These are phyloP conservation scores for Erythrophleum fordii DNA, from an alignment of 306 rosid species.

Conservation along the genomic window DNA sequence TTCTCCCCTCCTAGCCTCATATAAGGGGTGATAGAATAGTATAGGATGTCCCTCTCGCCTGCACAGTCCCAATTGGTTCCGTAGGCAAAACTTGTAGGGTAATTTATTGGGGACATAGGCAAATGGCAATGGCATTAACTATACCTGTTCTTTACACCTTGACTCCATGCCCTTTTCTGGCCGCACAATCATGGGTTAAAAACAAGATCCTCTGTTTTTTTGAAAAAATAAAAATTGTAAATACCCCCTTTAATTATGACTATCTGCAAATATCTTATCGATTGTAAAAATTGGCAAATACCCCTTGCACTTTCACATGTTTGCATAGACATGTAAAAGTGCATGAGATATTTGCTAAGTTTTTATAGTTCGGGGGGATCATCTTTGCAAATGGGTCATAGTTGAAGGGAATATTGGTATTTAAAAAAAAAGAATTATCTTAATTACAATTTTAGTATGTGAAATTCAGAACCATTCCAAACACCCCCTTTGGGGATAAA, in stretches of 20 bases:
- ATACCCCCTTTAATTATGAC: neutral
- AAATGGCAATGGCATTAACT: neutral
- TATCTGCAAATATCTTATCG: neutral
- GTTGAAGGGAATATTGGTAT: too few species aligned
- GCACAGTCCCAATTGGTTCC: conserved; percentile 1
- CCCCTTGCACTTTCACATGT: too few species aligned
- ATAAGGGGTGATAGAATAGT: neutral
- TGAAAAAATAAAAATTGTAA: neutral
- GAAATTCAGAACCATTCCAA: too few species aligned
- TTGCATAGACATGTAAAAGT: too few species aligned
- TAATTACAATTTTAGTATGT: too few species aligned
- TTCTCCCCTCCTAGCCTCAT: neutral
- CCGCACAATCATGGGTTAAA: neutral
- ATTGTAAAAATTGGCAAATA: too few species aligned
- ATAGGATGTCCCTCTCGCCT: neutral
- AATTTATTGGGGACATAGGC: neutral
- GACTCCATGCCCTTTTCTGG: neutral
- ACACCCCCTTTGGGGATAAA: too few species aligned
- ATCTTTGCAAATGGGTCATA: too few species aligned
- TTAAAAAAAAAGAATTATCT: too few species aligned
- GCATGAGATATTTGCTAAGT: too few species aligned
- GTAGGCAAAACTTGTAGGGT: neutral
- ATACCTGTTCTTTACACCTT: neutral
- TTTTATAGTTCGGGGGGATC: too few species aligned
- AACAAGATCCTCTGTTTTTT: neutral